These are phyloP conservation scores for Bipolaris sorokiniana DNA, from an alignment of 2,329 filamentous ascomycete species.

Conservation along the genomic window DNA sequence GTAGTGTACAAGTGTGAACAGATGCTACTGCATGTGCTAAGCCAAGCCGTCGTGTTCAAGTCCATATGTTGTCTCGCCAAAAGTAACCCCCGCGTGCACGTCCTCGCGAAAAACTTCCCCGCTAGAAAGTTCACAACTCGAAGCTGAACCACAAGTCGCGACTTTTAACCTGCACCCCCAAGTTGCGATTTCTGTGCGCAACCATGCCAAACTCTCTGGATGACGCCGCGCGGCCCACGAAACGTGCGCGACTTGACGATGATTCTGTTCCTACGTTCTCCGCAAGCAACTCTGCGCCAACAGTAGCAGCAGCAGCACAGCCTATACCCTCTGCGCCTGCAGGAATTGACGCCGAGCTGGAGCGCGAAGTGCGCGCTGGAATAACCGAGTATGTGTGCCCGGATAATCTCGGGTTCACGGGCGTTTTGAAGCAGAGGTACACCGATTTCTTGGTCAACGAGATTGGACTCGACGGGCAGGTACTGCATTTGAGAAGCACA, in stretches of 20 bases:
- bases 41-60: background rate
- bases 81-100: slow-evolving; percentile 20
- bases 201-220: slow-evolving; percentile 25
- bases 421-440: slow-evolving; percentile 75
- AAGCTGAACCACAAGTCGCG: slow-evolving; percentile 2
- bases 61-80: slow-evolving; percentile 12
- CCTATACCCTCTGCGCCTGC: slow-evolving; percentile 14
- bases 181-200: background rate
- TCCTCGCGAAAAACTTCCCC: slow-evolving; percentile 39
- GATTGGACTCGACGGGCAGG: slow-evolving; percentile 75
- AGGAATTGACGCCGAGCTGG: slow-evolving; percentile 37
- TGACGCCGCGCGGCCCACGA: slow-evolving; percentile 34
- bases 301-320: slow-evolving; percentile 13
- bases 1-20: background rate
- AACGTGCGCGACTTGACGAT: slow-evolving; percentile 44
- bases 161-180: slow-evolving; percentile 2
- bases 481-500: slow-evolving; percentile 71
- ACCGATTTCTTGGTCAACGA: slow-evolving; percentile 95
- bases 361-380: slow-evolving; percentile 58
- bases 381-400: slow-evolving; percentile 69
- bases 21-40: no score
- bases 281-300: background rate
- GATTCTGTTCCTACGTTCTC: slow-evolving; percentile 17
- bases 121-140: slow-evolving; percentile 21
- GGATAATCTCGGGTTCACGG: slow-evolving; percentile 64